Percentiles rank a stretch among this genome's conserved stretches.
phyloP scores from a whole-genome alignment of 148 eudicot species.

The Cornus controversa region DNA sequence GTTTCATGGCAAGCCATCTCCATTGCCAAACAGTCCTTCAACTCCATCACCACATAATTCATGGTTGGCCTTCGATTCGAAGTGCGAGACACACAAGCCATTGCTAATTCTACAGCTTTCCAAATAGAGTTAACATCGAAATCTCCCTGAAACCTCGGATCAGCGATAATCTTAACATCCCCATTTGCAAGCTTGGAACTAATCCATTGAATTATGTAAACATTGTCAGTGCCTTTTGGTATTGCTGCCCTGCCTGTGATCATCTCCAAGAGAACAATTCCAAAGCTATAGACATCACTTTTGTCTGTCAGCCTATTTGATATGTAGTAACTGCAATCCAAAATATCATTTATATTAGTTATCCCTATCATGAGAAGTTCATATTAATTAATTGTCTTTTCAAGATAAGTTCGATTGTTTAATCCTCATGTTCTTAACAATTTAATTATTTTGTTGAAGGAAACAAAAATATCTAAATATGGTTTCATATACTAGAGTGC shows the following conservation, averaged over 20 bases:
- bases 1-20: slow-evolving; percentile 3
- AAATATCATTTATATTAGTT: neutral
- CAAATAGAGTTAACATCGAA: slow-evolving; percentile 19
- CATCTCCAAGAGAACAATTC: slow-evolving; percentile 35
- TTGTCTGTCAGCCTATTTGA: slow-evolving; percentile 24
- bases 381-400: too few relatives aligned
- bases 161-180: slow-evolving; percentile 23
- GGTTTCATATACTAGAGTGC: too few relatives aligned
- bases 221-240: neutral
- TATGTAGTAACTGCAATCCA: slow-evolving; percentile 23
- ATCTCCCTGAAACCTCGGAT: slow-evolving; percentile 24
- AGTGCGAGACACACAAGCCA: slow-evolving; percentile 25
- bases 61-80: slow-evolving; percentile 27
- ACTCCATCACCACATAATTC: slow-evolving; percentile 27
- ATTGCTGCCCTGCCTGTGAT: slow-evolving; percentile 32
- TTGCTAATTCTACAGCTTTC: slow-evolving; percentile 28
- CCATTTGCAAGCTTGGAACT: slow-evolving; percentile 15
- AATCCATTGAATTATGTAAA: slow-evolving; percentile 22
- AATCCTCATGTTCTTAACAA: too few relatives aligned
- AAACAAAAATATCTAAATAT: too few relatives aligned
- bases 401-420: too few relatives aligned
- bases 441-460: too few relatives aligned
- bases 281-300: slow-evolving; percentile 42
- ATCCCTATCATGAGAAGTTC: too few relatives aligned
- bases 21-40: slow-evolving; percentile 29